phyloP scores from a whole-genome alignment of 441 rosid species.

The Populus hybrid region DNA sequence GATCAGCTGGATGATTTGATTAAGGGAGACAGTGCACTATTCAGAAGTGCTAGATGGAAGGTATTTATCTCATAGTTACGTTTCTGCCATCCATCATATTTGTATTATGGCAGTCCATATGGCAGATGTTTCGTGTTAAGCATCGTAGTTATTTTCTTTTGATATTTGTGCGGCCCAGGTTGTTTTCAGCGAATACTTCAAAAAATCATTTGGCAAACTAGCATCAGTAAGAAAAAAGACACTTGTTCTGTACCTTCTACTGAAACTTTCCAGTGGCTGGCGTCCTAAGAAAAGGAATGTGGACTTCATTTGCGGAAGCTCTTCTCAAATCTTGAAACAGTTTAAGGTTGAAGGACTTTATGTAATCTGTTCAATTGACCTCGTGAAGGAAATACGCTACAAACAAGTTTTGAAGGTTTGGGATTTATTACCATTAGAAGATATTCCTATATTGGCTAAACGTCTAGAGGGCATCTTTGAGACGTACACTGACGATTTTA shows the following conservation, averaged over 20 bases:
- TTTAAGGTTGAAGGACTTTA: constrained; percentile 30
- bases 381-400: constrained; percentile 26
- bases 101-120: background rate
- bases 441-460: constrained; percentile 23
- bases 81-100: background rate
- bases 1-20: constrained; percentile 39
- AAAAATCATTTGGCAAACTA: constrained; percentile 38
- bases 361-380: constrained; percentile 36
- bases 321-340: constrained; percentile 30
- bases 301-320: constrained; percentile 23
- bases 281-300: constrained; percentile 33
- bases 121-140: background rate
- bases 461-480: constrained; percentile 34
- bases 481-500: constrained; percentile 32
- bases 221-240: constrained; percentile 20
- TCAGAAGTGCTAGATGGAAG: constrained; percentile 46
- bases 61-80: constrained; percentile 15
- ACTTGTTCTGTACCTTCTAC: constrained; percentile 23
- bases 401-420: constrained; percentile 45
- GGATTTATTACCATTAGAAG: constrained; percentile 39
- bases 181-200: constrained; percentile 38
- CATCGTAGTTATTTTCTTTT: background rate
- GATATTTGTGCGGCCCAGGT: constrained; percentile 25
- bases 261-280: constrained; percentile 49
- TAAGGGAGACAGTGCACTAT: constrained; percentile 28